phyloP scores from a whole-genome alignment of 2,329 filamentous ascomycete species.

The Aspergillus sp. region DNA sequence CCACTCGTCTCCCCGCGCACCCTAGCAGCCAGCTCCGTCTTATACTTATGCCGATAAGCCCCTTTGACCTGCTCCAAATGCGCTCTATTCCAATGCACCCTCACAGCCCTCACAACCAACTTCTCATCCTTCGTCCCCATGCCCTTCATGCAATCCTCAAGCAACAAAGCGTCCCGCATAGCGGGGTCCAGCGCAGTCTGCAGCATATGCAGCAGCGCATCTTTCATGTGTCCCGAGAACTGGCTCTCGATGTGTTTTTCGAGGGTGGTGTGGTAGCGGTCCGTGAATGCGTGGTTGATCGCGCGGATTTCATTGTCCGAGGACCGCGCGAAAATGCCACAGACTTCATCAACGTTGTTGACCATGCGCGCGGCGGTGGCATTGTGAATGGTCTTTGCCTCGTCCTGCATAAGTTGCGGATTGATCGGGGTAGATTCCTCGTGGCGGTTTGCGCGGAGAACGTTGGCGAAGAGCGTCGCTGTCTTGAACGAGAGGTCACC shows the following conservation, averaged over 20 bases:
- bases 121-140: constrained; percentile 78
- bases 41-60: constrained; percentile 67
- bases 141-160: constrained; percentile 86
- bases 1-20: constrained; percentile 80
- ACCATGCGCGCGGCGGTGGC: constrained; percentile 64
- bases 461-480: constrained; percentile 74
- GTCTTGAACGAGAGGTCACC: constrained; percentile 82
- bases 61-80: constrained; percentile 70
- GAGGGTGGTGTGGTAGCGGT: constrained; percentile 63
- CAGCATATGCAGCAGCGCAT: constrained; percentile 75
- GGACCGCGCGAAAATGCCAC: constrained; percentile 66
- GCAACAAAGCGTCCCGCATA: constrained; percentile 69
- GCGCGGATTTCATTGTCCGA: constrained; percentile 80
- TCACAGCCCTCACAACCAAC: constrained; percentile 69
- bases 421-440: constrained; percentile 72
- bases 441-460: constrained; percentile 64
- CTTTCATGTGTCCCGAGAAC: constrained; percentile 89
- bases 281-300: constrained; percentile 67
- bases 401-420: constrained; percentile 65
- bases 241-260: constrained; percentile 70
- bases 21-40: constrained; percentile 58
- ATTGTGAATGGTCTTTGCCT: constrained; percentile 68
- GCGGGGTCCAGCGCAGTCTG: constrained; percentile 70
- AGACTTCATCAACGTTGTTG: constrained; percentile 48
- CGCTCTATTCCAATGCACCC: constrained; percentile 73